A percentile compares a stretch with the other conserved stretches of the same genome.
These are phyloP conservation scores for Firmiana major DNA, from an alignment of 345 rosid genomes.

Conservation along the genomic window DNA sequence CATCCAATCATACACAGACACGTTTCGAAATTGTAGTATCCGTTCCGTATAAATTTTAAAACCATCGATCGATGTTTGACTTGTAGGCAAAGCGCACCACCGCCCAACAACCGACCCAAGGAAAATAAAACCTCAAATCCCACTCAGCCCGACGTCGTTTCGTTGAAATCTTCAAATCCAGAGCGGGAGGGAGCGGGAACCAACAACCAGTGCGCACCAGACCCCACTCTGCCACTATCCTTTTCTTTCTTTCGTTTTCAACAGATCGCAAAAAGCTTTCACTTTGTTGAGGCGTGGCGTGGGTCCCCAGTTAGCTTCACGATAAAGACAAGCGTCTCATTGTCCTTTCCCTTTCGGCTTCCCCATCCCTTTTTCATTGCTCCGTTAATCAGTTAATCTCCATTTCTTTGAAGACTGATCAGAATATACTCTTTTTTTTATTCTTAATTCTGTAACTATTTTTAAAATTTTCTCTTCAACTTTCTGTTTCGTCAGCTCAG, in stretches of 20 bases:
- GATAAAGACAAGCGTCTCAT: neutral
- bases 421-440: neutral
- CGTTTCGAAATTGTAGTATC: neutral
- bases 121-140: neutral
- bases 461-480: neutral
- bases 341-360: neutral
- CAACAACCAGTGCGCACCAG: neutral
- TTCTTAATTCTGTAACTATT: neutral
- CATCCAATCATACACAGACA: neutral
- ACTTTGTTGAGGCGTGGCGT: neutral
- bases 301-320: slow-evolving; percentile 3
- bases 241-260: neutral
- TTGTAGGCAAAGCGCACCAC: neutral
- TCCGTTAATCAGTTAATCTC: neutral
- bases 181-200: slow-evolving; percentile 10
- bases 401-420: too few relatives aligned
- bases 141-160: neutral
- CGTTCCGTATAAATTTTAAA: neutral
- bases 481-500: neutral
- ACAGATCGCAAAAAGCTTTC: neutral
- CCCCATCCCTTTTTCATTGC: neutral
- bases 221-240: neutral
- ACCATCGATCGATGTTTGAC: neutral
- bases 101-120: neutral
- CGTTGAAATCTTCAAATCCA: neutral